These are phyloP conservation scores for Carex scoparia DNA, from an alignment of 176 grass and related monocot species.

Conservation along the genomic window DNA sequence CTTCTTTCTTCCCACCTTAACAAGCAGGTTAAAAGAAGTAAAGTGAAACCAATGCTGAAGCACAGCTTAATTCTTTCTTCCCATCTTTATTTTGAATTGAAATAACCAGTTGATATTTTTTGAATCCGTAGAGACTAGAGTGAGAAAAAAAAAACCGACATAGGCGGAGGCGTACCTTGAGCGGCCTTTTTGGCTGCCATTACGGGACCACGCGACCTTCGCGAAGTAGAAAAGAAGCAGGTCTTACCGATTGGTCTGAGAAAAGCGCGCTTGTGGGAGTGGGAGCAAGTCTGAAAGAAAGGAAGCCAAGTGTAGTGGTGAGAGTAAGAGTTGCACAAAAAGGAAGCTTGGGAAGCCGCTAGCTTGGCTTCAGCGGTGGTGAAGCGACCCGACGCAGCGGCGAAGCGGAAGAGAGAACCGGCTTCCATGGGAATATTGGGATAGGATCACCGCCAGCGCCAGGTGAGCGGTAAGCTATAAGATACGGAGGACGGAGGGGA, in stretches of 20 bases:
- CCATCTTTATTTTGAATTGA: background rate
- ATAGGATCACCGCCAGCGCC: conserved; percentile 1
- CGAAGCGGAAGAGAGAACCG: conserved; percentile 24
- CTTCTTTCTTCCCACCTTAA: conserved; percentile 65
- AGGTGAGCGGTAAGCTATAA: background rate
- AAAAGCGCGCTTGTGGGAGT: conserved; percentile 46
- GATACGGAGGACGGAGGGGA: background rate
- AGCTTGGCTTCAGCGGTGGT: conserved; percentile 17
- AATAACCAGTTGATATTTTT: background rate
- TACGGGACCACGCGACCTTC: conserved; percentile 68
- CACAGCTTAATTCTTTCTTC: background rate
- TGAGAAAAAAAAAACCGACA: background rate
- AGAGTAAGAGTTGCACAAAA: conserved; percentile 49
- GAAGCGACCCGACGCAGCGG: conserved; percentile 17
- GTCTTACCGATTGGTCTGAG: conserved; percentile 34
- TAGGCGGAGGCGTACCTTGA: conserved; percentile 49
- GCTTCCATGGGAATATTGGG: conserved; percentile 38
- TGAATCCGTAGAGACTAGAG: background rate
- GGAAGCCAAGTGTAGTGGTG: background rate
- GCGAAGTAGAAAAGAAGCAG: conserved; percentile 32
- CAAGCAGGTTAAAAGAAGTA: background rate
- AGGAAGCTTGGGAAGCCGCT: conserved; percentile 31
- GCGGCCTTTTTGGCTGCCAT: conserved; percentile 91
- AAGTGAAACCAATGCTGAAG: background rate
- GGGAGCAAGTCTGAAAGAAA: conserved; percentile 37